Base-by-base conservation (phyloP, 352 stramenopile species). In the Phytophthora boehmeriae region DNA sequence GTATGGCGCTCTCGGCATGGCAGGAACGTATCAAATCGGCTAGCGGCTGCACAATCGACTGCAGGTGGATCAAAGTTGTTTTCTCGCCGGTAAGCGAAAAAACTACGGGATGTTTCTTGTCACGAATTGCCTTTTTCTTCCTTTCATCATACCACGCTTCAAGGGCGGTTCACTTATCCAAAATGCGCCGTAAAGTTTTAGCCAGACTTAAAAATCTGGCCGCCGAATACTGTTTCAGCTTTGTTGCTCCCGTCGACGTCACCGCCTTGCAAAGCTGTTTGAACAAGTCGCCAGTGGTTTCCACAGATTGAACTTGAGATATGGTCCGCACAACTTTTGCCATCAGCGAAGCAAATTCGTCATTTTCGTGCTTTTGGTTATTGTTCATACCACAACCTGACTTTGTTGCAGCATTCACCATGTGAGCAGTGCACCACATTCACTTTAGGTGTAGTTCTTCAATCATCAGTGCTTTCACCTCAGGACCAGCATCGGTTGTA, bases 201-300 rank as follows among this genome's bases (percentile, higher is more conserved):
- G 35, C 25, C 1, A 50, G 4, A 30, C 54, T 61, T 3, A 61
- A 23, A 41, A 61, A 49, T 2, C 54, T 32, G 11, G 20, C 19
- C 1, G 42, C 1, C 2, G 54, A 8, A 35, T 63, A 63, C 1
- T 14, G 30, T 16, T 34, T 8, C 1, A 61, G 28, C 32, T 28
- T 22, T 4, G 20, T 53, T 27, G 53, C 41, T 14, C 2, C 4
- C 5, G 42, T 61, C 6, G 1, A 27, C 14, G 53, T 48, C n/a
- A 34, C 22, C 1, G 30, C 41, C 39, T 25, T 25, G n/a, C 53
- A 61, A 30, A 61, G 30, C 17, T 14, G 30, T 14, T 22, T 5
- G 23, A 61, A 61, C 17, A 61, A 27, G 19, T 61, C 43, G 16
- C 53, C 53, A 28, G 22, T 61, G 16, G 39, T 34, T 19, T 53